Evolutionary conservation across 805 yeast genomes (phyloP), one percentile per base, ranked within the genome.

Genomic region (Zygotorulaspora florentina): DNA sequence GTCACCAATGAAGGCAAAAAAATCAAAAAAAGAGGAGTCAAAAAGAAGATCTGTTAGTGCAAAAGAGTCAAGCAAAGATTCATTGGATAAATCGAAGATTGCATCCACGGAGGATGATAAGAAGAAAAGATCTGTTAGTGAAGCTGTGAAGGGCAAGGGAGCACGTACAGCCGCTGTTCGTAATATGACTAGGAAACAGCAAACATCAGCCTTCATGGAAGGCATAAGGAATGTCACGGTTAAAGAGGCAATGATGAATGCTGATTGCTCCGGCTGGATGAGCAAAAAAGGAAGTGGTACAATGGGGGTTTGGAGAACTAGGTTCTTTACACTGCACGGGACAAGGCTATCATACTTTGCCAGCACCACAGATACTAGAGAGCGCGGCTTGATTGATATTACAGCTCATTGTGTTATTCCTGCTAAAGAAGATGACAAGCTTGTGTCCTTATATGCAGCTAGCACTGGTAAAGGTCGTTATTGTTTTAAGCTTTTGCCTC

Each of bases 191-290:
- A 66, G 57, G 50, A 85, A 85, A 58, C 77, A 75, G 65, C 79
- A 80, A 46, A 85, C 95, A 0, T 79, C 87, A 0, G 93, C 93
- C 0, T 85, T 85, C 61, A 80, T 79, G 59, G 99, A 93, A 67
- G 99, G 99, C 6, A 85, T 93, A 35, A 75, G 88, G 55, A 73
- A 68, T 15, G 74, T 87, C 12, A 74, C 85, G 0, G 95, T 96
- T 0, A 80, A 78, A 50, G 85, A 87, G 37, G 84, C 98, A 0
- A 78, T 85, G 39, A 79, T 79, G 54, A 70, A 83, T 6, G 87
- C 97, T 0, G 85, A 76, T 44, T 80, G 73, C 56, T 81, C 87
- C 40, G 99, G 99, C 2, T 93, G 97, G 96, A 87, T 93, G 96
- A 80, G 89, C 43, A 93, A 93, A 66, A 82, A 86, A 53, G 96